Evolutionary conservation across 2,329 filamentous ascomycete species (phyloP).

Genomic region (Emericellopsis atlantica): DNA sequence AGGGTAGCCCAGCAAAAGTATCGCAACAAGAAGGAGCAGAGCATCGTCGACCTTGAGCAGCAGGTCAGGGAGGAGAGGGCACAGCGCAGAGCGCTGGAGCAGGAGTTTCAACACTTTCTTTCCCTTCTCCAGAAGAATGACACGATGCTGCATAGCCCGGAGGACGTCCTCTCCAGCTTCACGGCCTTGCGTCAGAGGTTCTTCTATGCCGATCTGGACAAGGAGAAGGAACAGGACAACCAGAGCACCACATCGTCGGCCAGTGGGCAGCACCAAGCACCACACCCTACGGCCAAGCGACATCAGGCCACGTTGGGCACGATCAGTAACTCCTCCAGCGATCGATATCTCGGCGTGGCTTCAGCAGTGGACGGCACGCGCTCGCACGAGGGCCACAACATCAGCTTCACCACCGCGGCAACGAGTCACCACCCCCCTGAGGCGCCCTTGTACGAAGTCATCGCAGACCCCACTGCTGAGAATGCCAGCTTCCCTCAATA

Average conservation of each 20-base stretch:
- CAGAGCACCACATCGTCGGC: not conserved
- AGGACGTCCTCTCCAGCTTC: too few species aligned
- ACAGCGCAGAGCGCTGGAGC: too few species aligned
- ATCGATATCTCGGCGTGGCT: too few species aligned
- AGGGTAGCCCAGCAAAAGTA: conserved; percentile 78
- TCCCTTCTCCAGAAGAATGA: too few species aligned
- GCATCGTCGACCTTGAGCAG: conserved; percentile 60
- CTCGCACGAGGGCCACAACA: conserved; percentile 1
- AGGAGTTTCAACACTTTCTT: too few species aligned
- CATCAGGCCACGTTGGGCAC: not conserved
- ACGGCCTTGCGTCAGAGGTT: too few species aligned
- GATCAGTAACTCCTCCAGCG: conserved; percentile 1
- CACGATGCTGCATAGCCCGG: too few species aligned
- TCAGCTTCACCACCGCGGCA: conserved; percentile 2
- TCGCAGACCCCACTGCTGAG: conserved; percentile 35
- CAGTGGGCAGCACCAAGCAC: not conserved
- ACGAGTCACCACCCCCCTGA: conserved; percentile 1
- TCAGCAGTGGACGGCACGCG: too few species aligned
- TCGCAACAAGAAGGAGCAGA: conserved; percentile 70
- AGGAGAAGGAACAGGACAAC: not conserved
- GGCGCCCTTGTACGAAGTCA: conserved; percentile 28
- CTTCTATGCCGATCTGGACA: too few species aligned
- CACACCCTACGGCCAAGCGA: not conserved
- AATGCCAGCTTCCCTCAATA: conserved; percentile 41
- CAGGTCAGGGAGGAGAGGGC: conserved; percentile 40